phyloP scores from a whole-genome alignment of 2,329 filamentous ascomycete species.

The Nigrospora osmanthi region DNA sequence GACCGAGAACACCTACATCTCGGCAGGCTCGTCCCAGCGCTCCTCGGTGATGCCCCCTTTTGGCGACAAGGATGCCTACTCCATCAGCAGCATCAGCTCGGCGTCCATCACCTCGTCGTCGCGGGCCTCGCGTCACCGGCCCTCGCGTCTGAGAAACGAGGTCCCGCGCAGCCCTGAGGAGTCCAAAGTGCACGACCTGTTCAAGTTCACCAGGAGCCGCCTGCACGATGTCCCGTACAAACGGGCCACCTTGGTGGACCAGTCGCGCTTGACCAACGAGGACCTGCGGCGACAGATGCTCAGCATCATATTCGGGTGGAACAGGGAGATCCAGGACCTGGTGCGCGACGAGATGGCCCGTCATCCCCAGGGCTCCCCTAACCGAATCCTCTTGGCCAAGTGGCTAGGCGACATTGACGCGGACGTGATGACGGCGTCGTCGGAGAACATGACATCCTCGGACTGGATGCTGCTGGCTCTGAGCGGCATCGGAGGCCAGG shows the following conservation, averaged over 20 bases:
- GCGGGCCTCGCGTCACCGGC: constrained; percentile 33
- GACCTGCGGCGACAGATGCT: constrained; percentile 87
- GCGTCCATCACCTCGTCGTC: constrained; percentile 41
- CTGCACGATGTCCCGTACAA: constrained; percentile 79
- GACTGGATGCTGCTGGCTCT: constrained; percentile 97
- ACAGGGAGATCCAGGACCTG: constrained; percentile 71
- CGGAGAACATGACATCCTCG: constrained; percentile 81
- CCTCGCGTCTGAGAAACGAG: constrained; percentile 74
- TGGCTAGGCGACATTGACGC: constrained; percentile 85
- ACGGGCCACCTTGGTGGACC: constrained; percentile 51
- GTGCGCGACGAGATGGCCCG: constrained; percentile 77
- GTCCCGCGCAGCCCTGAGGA: constrained; percentile 73
- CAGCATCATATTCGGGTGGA: constrained; percentile 90
- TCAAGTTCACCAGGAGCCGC: constrained; percentile 75
- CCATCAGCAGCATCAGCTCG: constrained; percentile 42
- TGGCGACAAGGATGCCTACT: constrained; percentile 44
- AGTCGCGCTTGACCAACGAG: constrained; percentile 60
- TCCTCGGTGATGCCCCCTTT: constrained; percentile 26
- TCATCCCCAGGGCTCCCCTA: constrained; percentile 66
- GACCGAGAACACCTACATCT: constrained; percentile 62
- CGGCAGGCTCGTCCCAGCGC: constrained; percentile 51
- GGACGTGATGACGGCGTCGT: constrained; percentile 72
- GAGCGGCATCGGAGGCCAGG: constrained; percentile 72
- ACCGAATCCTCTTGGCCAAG: constrained; percentile 76
- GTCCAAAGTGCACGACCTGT: constrained; percentile 65